Evolutionary conservation across 1,139 yeast genomes (phyloP).

Genomic region (Taiozyma sp.): DNA sequence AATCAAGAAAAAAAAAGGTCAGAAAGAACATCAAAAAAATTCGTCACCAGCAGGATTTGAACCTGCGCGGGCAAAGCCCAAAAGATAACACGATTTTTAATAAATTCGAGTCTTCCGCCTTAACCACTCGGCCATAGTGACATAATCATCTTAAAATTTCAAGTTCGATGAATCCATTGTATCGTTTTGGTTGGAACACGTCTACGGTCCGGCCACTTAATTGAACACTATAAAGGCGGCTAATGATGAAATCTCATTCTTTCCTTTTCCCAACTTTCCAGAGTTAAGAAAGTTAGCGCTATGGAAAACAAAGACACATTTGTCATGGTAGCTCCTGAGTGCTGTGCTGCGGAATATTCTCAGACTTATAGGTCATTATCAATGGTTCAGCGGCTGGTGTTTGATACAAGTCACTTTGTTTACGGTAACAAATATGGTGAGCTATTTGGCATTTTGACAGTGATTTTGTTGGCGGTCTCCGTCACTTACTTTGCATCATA

Average conservation of each 20-base stretch:
- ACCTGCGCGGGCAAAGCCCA: slow-evolving; percentile 91
- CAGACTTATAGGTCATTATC: background rate
- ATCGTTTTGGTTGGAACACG: background rate
- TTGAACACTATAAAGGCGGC: too few species aligned
- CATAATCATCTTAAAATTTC: slow-evolving; percentile 18
- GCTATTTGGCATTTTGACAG: background rate
- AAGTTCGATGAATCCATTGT: background rate
- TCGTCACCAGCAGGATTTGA: slow-evolving; percentile 88
- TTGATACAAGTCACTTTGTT: background rate
- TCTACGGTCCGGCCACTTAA: background rate
- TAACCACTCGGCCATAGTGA: slow-evolving; percentile 78
- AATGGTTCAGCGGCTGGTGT: background rate
- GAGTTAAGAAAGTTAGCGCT: too few species aligned
- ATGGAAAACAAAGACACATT: too few species aligned
- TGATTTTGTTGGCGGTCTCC: background rate
- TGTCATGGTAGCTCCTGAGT: too few species aligned
- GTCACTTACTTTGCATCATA: background rate
- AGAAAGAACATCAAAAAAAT: slow-evolving; percentile 22
- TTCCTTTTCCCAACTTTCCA: too few species aligned
- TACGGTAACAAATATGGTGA: background rate
- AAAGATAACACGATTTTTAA: slow-evolving; percentile 42
- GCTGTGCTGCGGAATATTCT: too few species aligned
- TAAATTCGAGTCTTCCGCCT: slow-evolving; percentile 75
- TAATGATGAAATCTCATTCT: too few species aligned
- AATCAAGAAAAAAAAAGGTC: background rate